Percentiles rank a stretch among this genome's conserved stretches.
These are phyloP conservation scores for Starmerella apis DNA, from an alignment of 805 yeast genomes.

Conservation along the genomic window DNA sequence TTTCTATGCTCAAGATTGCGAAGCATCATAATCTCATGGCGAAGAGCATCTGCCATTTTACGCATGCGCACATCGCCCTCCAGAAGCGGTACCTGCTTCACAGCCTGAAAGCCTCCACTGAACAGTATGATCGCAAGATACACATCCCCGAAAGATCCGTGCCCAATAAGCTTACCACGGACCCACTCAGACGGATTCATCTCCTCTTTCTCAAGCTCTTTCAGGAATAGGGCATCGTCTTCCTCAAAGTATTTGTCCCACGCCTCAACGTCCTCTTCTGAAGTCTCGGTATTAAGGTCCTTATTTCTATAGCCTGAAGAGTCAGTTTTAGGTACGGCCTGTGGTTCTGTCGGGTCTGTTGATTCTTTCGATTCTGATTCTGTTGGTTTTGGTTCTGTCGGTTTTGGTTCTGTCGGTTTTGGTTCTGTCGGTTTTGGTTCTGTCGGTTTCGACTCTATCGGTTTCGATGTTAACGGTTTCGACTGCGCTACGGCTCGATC, in stretches of 20 bases:
- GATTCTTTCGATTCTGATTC: background rate
- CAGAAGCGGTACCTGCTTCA: constrained; percentile 78
- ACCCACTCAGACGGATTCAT: constrained; percentile 74
- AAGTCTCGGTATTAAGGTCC: background rate
- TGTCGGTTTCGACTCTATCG: background rate
- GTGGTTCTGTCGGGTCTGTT: too few relatives aligned
- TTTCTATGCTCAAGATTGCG: constrained; percentile 79
- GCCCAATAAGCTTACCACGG: constrained; percentile 85
- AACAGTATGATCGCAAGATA: constrained; percentile 82
- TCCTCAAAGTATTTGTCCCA: background rate
- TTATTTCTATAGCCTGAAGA: too few relatives aligned
- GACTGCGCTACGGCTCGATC: background rate
- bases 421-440: background rate
- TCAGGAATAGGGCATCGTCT: constrained; percentile 31
- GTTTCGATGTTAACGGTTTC: background rate
- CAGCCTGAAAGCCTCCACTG: constrained; percentile 95
- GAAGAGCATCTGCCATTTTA: constrained; percentile 26
- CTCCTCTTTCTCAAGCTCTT: constrained; percentile 33
- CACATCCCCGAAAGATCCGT: constrained; percentile 91
- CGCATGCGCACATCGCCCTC: constrained; percentile 25
- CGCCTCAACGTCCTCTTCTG: background rate
- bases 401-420: background rate
- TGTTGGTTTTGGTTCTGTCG: background rate
- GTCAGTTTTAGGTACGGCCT: too few relatives aligned
- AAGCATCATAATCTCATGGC: constrained; percentile 44